Evolutionary conservation across 78 protist species (phyloP).

Genomic region (Anaeramoeba flamelloides): DNA sequence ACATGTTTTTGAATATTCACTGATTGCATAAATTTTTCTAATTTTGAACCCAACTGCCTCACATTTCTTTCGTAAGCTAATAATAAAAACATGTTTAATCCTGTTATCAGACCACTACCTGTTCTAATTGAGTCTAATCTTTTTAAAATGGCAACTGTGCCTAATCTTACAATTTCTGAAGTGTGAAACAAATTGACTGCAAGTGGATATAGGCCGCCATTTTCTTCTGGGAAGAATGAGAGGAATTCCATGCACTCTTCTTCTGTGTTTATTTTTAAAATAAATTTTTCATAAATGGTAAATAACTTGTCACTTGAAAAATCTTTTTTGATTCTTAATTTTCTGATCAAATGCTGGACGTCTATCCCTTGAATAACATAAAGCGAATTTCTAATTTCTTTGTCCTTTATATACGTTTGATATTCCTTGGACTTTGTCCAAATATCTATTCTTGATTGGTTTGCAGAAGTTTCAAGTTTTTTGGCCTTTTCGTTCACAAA

Average conservation of each 20-base stretch:
- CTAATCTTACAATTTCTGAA: constrained; percentile 31
- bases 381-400: neutral
- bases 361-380: neutral
- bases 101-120: too few species aligned
- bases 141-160: constrained; percentile 35
- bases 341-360: neutral
- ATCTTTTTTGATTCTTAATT: neutral
- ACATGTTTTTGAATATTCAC: too few species aligned
- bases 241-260: constrained; percentile 25
- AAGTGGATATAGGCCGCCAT: constrained; percentile 55
- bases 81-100: constrained; percentile 20
- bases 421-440: neutral
- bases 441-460: neutral
- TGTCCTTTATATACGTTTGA: neutral
- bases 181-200: constrained; percentile 46
- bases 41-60: too few species aligned
- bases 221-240: constrained; percentile 42
- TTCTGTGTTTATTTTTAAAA: neutral
- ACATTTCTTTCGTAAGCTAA: constrained; percentile 23
- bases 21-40: too few species aligned
- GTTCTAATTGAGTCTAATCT: constrained; percentile 36
- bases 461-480: neutral
- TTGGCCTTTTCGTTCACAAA: neutral
- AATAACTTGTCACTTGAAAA: neutral
- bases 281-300: neutral